A percentile compares a stretch with the other conserved stretches of the same genome.
Evolutionary conservation across 1,284 basidiomycete species (phyloP).

Genomic region (Melampsora occidentalis): DNA sequence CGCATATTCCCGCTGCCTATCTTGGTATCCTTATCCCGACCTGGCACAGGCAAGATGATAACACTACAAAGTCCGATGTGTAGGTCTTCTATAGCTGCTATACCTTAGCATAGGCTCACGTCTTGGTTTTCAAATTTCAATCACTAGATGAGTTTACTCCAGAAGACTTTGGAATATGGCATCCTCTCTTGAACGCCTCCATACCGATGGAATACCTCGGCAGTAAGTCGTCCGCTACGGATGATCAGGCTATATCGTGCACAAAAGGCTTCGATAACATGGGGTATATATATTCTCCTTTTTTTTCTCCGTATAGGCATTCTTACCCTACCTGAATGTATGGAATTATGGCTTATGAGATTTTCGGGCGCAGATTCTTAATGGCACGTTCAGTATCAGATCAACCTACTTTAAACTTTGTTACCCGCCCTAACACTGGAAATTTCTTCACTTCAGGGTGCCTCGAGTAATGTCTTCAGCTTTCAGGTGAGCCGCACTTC

Average conservation of each 20-base stretch:
- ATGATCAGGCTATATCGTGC: constrained; percentile 22
- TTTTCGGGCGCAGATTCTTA: constrained; percentile 8
- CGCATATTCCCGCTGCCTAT: constrained; percentile 25
- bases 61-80: constrained; percentile 31
- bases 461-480: constrained; percentile 40
- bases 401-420: not conserved
- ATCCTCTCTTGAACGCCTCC: constrained; percentile 36
- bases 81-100: not conserved
- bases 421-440: not conserved
- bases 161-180: constrained; percentile 40
- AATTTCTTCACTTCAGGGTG: constrained; percentile 5
- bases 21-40: constrained; percentile 11
- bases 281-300: constrained; percentile 24
- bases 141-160: constrained; percentile 34
- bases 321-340: not conserved
- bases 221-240: not conserved
- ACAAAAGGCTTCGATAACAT: constrained; percentile 39
- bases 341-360: not conserved
- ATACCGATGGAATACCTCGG: constrained; percentile 37
- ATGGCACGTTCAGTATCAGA: constrained; percentile 10
- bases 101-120: not conserved
- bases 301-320: no score
- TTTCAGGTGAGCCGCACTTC: constrained; percentile 16
- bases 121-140: not conserved
- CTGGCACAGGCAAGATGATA: constrained; percentile 13